These are phyloP conservation scores for Lactifluus hygrophoroides DNA, from an alignment of 768 basidiomycete genomes.

Conservation along the genomic window DNA sequence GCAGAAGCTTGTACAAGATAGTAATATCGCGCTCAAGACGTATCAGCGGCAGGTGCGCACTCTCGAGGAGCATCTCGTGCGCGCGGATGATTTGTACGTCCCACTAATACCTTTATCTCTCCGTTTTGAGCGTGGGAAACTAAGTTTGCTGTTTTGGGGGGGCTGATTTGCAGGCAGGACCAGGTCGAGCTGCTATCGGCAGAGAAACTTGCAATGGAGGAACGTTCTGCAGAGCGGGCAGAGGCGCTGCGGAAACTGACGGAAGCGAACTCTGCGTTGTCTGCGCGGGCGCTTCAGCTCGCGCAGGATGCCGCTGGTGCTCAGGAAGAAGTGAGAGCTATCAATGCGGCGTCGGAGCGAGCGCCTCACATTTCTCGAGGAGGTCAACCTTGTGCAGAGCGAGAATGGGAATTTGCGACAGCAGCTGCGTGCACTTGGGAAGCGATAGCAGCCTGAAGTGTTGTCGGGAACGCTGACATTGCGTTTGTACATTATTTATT, in stretches of 20 bases:
- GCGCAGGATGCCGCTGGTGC: constrained; percentile 64
- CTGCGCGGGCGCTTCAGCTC: constrained; percentile 59
- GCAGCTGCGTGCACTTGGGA: constrained; percentile 52
- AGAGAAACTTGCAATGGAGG: constrained; percentile 67
- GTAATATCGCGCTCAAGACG: constrained; percentile 68
- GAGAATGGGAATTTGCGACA: constrained; percentile 66
- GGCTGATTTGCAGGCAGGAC: constrained; percentile 58
- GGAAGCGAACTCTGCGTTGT: constrained; percentile 72
- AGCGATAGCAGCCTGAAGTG: constrained; percentile 32
- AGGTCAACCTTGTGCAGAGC: constrained; percentile 74
- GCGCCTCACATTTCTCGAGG: constrained; percentile 77
- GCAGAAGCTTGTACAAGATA: constrained; percentile 83
- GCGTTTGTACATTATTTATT: too few relatives aligned
- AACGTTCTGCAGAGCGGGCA: constrained; percentile 58
- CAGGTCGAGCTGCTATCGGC: constrained; percentile 53
- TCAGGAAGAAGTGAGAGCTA: constrained; percentile 55
- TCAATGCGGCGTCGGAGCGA: constrained; percentile 47
- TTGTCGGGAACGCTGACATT: too few relatives aligned
- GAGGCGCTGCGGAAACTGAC: constrained; percentile 65
- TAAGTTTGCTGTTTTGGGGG: too few relatives aligned
- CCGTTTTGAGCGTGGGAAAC: background rate
- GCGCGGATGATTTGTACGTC: constrained; percentile 43
- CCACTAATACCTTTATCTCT: constrained; percentile 40
- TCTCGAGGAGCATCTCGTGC: constrained; percentile 66
- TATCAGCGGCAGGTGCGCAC: constrained; percentile 83